These are phyloP conservation scores for Candida anutae DNA, from an alignment of 1,139 yeast species.

Conservation along the genomic window DNA sequence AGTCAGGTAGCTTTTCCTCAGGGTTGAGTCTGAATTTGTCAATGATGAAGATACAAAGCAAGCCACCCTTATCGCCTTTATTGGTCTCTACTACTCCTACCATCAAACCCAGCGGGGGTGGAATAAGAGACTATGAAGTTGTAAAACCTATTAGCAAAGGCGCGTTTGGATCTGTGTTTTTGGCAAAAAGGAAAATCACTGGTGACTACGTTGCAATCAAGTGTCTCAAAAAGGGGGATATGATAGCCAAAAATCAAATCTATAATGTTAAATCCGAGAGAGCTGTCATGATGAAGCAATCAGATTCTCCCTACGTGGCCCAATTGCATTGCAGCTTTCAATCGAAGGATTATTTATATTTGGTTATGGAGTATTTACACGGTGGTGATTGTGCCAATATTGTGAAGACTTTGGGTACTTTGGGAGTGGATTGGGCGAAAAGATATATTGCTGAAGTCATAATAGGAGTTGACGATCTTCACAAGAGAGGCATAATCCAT, in stretches of 20 bases:
- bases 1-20: conserved; percentile 8
- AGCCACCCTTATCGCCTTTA: conserved; percentile 77
- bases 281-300: conserved; percentile 95
- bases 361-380: conserved; percentile 93
- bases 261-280: conserved; percentile 91
- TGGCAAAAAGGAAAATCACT: conserved; percentile 74
- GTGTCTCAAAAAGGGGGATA: conserved; percentile 87
- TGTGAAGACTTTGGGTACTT: conserved; percentile 68
- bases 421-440: conserved; percentile 83
- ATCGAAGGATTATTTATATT: conserved; percentile 73
- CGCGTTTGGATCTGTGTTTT: conserved; percentile 92
- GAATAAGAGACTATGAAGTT: conserved; percentile 83
- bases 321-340: conserved; percentile 86
- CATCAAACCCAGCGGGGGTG: conserved; percentile 39
- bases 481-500: conserved; percentile 82
- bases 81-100: conserved; percentile 53
- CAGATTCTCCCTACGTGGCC: conserved; percentile 91
- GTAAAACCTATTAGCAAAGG: conserved; percentile 94
- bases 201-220: conserved; percentile 96
- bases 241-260: conserved; percentile 96
- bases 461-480: conserved; percentile 85
- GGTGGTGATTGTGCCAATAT: conserved; percentile 96
- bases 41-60: conserved; percentile 13
- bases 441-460: conserved; percentile 85
- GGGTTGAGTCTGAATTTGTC: conserved; percentile 1